Conservation (phyloP, 345 rosid species). For the Kandelia obovata region DNA sequence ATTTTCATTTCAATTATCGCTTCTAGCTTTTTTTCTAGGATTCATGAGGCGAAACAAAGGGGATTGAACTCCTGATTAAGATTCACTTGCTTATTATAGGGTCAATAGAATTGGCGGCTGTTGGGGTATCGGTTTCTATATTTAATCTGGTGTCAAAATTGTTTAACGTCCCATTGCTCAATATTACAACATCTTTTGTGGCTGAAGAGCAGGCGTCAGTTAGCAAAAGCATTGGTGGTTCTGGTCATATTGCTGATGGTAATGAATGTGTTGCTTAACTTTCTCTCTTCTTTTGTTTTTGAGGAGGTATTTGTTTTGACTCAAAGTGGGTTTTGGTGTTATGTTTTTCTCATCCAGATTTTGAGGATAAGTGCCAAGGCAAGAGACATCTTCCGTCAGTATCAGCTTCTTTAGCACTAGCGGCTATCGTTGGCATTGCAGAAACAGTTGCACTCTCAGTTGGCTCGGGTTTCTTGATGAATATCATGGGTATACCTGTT, state of each 20-base stretch:
- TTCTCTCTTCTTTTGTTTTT: neutral
- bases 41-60: neutral
- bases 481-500: slow-evolving; percentile 88
- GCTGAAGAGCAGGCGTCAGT: slow-evolving; percentile 75
- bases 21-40: slow-evolving; percentile 22
- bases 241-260: slow-evolving; percentile 22
- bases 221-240: slow-evolving; percentile 23
- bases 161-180: slow-evolving; percentile 84
- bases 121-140: slow-evolving; percentile 76
- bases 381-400: slow-evolving; percentile 68
- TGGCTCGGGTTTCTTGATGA: slow-evolving; percentile 77
- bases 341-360: slow-evolving; percentile 26
- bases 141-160: slow-evolving; percentile 85
- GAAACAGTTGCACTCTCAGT: slow-evolving; percentile 69
- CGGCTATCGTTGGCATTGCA: slow-evolving; percentile 73
- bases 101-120: slow-evolving; percentile 83
- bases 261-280: neutral
- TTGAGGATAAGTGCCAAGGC: slow-evolving; percentile 22
- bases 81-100: slow-evolving; percentile 35
- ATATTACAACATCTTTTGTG: slow-evolving; percentile 84
- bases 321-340: neutral
- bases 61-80: neutral
- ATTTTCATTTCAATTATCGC: too few species aligned
- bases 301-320: neutral
- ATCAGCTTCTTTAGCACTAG: slow-evolving; percentile 78